Evolutionary conservation across 2,329 filamentous ascomycete species (phyloP), one percentile per base, ranked within the genome.

Genomic region (Neofusicoccum kwambonambiense): DNA sequence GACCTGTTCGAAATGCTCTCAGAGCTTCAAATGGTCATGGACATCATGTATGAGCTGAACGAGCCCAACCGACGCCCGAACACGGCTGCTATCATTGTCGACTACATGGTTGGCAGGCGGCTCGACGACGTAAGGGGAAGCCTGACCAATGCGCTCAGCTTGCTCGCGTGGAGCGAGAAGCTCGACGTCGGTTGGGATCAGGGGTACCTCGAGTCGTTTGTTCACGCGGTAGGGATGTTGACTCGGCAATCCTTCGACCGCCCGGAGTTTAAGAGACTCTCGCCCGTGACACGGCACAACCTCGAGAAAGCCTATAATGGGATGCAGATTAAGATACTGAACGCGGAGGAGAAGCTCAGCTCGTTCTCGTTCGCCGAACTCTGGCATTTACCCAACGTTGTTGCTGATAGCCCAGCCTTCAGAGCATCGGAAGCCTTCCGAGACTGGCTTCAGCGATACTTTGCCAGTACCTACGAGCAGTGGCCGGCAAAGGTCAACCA

Each of bases 161-260:
- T 91, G 15, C 78, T 92, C 3, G 84, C 86, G 0, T 91, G 88
- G 86, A 84, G 86, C 2, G 89, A 91, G 69, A 80, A 80, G n/a
- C 79, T 83, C 2, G 82, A 80, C 17, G 84, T 90, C 8, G 81
- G 81, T 4, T 90, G 88, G 87, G 82, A 86, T 50, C 85, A 88
- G 67, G 87, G 88, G 1, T 92, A 88, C 82, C 81, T 84, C 15
- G 89, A 91, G 72, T 83, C 84, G 31, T 92, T 90, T 69, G 79
- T 87, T 6, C 89, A 92, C 71, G 86, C 86, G 68, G 84, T 84
- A 3, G 89, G 89, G 31, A 86, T 90, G 83, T 72, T 79, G 67
- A 75, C 69, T 22, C 71, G 70, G 15, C 68, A 74, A n/a, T 68
- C 75, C 8, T 73, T 87, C 84, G 71, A 80, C 72, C 50, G 79